Conservation (phyloP, 1,284 basidiomycete genomes). For the Ganoderma meredithae region DNA sequence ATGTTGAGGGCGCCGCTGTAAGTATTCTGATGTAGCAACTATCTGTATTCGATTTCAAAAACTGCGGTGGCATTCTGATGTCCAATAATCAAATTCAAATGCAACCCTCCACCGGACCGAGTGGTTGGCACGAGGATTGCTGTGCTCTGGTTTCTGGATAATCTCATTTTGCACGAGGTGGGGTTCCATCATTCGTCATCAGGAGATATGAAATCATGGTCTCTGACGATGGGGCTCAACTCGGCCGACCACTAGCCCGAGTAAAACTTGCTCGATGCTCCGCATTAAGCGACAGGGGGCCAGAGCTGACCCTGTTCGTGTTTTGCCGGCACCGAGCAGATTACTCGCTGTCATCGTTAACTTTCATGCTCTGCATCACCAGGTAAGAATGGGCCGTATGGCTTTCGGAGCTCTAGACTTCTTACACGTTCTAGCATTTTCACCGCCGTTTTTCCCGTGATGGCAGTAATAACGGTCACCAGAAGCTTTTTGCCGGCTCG, state of each 20-base stretch:
- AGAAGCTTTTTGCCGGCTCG: neutral
- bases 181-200: neutral
- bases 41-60: neutral
- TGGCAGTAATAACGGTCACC: neutral
- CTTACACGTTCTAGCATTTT: neutral
- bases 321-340: neutral
- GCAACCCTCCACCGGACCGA: too few relatives aligned
- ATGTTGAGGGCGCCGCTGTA: slow-evolving; percentile 2
- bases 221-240: neutral
- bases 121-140: neutral
- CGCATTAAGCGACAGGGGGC: neutral
- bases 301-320: neutral
- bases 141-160: neutral
- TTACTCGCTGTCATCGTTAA: neutral
- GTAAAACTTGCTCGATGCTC: neutral
- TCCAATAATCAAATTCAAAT: neutral
- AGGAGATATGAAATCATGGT: neutral
- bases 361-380: neutral
- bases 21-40: slow-evolving; percentile 8
- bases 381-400: neutral
- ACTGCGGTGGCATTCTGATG: slow-evolving; percentile 2
- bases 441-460: neutral
- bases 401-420: neutral
- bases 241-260: too few relatives aligned
- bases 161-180: neutral